Base-by-base conservation (phyloP, 805 yeast species). In the Candida vartiovaarae region DNA sequence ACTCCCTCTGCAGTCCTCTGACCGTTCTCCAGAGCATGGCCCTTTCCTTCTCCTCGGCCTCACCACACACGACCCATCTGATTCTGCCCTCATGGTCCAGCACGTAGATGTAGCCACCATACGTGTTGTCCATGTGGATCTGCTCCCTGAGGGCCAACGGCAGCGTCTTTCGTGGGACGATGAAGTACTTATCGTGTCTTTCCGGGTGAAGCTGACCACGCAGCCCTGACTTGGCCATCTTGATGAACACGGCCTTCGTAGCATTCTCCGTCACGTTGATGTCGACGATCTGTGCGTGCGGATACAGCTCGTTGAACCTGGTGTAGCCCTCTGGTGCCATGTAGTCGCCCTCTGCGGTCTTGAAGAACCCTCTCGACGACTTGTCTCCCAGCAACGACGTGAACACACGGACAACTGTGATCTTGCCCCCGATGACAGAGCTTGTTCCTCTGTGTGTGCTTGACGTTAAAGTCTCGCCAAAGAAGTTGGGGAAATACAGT, bases 11-110 rank as follows among this genome's bases (percentile, higher is more conserved):
- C 28, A 85, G 56, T 1, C 84, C 84, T 27, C 65, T 65, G 1
- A 84, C 80, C 32, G 82, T 74, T 53, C 76, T 78, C 85, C 89
- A 82, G 44, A 86, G 61, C 11, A 76, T 65, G 15, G 68, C 67
- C 39, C 68, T 65, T 52, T 93, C 99, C 31, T 74, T 73, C n/a
- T 73, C 78, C 11, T 72, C 71, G 2, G 95, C 83, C 34, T 74
- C 76, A 2, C 98, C 99, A 53, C 95, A 78, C 4, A 88, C 85
- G 25, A 88, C 89, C 98, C 98, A 91, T 53, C 98, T 71, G 42
- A 93, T 82, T 54, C 75, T 81, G 41, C 83, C 82, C 10, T 78
- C 68, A 11, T 69, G 70, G 57, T 93, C 99, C 32, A 93, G 73
- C 4, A 91, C 67, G 51, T 88, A 83, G 8, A 89, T 68, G 57